Conservation (phyloP, 306 rosid genomes). For the Pterocarpus santalinus region DNA sequence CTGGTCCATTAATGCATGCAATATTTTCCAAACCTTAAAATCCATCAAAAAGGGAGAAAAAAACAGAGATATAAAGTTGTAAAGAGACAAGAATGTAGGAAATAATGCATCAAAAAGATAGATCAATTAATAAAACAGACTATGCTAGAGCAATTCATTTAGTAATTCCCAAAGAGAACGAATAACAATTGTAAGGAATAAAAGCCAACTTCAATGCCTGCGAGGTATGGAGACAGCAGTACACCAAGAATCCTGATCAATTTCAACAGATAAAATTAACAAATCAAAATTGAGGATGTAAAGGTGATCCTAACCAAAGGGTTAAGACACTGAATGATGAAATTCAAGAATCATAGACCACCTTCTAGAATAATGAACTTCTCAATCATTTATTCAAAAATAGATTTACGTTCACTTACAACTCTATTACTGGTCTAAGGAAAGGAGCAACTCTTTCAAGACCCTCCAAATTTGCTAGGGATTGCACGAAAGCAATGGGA, state of each 20-base stretch:
- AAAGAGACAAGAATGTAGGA: not conserved
- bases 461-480: conserved; percentile 98
- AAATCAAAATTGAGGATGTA: conserved; percentile 27
- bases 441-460: conserved; percentile 98
- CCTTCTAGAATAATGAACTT: conserved; percentile 15
- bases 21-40: not conserved
- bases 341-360: conserved; percentile 10
- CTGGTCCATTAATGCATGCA: not conserved
- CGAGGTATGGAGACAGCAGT: not conserved
- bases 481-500: conserved; percentile 97
- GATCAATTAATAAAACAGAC: not conserved
- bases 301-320: not conserved
- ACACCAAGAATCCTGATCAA: conserved; percentile 6
- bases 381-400: conserved; percentile 20
- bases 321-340: conserved; percentile 16
- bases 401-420: conserved; percentile 66
- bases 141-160: not conserved
- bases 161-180: not conserved
- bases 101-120: not conserved
- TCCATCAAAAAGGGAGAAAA: not conserved
- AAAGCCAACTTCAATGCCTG: conserved; percentile 1
- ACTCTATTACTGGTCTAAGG: conserved; percentile 88
- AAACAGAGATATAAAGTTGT: not conserved
- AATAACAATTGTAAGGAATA: conserved; percentile 3
- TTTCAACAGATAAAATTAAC: conserved; percentile 25